Evolutionary conservation across 2,329 filamentous ascomycete genomes (phyloP).

Genomic region (Rhinocladiella mackenziei): DNA sequence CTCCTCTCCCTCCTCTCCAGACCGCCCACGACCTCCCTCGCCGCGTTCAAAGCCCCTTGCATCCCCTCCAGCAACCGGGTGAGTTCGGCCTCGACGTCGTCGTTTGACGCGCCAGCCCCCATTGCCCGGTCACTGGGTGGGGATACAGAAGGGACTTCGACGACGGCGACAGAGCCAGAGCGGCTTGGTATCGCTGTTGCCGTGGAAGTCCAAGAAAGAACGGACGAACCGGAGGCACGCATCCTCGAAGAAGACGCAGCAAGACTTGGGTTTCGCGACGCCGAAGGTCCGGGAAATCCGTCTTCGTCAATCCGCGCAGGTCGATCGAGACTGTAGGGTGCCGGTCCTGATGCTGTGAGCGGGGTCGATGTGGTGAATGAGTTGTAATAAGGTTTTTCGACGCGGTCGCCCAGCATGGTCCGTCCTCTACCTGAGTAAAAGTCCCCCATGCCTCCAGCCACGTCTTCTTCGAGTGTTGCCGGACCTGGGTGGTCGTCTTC

Average conservation of each 20-base stretch:
- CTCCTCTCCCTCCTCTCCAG: conserved; percentile 16
- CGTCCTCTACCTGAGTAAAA: conserved; percentile 26
- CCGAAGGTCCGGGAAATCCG: conserved; percentile 17
- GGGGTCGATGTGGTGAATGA: conserved; percentile 11
- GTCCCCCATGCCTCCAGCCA: conserved; percentile 7
- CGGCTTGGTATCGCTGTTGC: conserved; percentile 8
- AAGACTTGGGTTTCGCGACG: neutral
- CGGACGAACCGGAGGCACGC: too few species aligned
- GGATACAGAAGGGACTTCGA: conserved; percentile 38
- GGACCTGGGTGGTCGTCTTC: conserved; percentile 26
- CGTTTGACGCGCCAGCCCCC: conserved; percentile 37
- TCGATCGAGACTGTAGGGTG: conserved; percentile 18
- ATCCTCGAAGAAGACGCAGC: too few species aligned
- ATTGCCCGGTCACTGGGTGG: conserved; percentile 40
- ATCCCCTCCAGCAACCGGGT: conserved; percentile 41
- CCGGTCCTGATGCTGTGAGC: conserved; percentile 16
- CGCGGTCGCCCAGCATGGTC: conserved; percentile 20
- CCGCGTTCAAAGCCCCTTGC: conserved; percentile 37
- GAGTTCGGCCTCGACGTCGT: conserved; percentile 38
- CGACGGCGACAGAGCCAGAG: conserved; percentile 8
- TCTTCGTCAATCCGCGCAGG: conserved; percentile 18
- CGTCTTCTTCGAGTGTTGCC: conserved; percentile 24
- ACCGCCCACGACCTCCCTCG: conserved; percentile 34
- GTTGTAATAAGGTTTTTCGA: conserved; percentile 1
- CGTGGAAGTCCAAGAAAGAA: too few species aligned